Evolutionary conservation across 2,329 filamentous ascomycete genomes (phyloP), one percentile per base, ranked within the genome.

Genomic region (Lecanoromycetidae sp.): DNA sequence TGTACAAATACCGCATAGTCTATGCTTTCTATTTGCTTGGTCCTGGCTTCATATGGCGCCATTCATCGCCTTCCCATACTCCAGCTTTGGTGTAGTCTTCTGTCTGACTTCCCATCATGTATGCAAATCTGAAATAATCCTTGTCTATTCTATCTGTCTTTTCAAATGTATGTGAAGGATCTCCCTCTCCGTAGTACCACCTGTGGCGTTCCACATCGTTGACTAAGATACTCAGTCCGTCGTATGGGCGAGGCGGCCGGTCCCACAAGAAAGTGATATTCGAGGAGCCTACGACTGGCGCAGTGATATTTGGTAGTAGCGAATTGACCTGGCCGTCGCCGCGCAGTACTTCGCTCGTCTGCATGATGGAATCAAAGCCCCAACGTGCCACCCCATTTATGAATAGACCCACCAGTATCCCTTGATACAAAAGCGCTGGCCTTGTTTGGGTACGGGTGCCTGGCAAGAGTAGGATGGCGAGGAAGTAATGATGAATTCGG

Each of bases 401-500:
- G 63, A 95, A 96, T 0, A 96, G 74, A 0, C 91, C 91, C 6
- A 96, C 69, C 0, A 98, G 71, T 1, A 98, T 70, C 9, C 91
- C 91, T 63, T 96, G 90, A 59, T 91, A 96, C 2, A 94, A 63
- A 7, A 96, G 70, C 0, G 81, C 82, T 0, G 86, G 84, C 0
- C 91, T 77, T 5, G 85, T 96, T 55, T 94, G 88, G 63, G 96
- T 79, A 44, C 79, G 80, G 0, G 91, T 96, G 0, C 88, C 91
- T 0, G 88, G 87, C 4, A 96, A 75, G 0, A 98, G 74, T 0
- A 96, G 71, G 12, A 98, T 75, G 1, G 82, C 87, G 4, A 96
- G 71, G 54, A 96, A 85, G 61, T 96, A 98, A 63, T 98, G 91
- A 61, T 98, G 91, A 48, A 98, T 87, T 27, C 91, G 80, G 41